Evolutionary conservation across 768 basidiomycete species (phyloP).

Genomic region (Phanerodontia chrysosporium): DNA sequence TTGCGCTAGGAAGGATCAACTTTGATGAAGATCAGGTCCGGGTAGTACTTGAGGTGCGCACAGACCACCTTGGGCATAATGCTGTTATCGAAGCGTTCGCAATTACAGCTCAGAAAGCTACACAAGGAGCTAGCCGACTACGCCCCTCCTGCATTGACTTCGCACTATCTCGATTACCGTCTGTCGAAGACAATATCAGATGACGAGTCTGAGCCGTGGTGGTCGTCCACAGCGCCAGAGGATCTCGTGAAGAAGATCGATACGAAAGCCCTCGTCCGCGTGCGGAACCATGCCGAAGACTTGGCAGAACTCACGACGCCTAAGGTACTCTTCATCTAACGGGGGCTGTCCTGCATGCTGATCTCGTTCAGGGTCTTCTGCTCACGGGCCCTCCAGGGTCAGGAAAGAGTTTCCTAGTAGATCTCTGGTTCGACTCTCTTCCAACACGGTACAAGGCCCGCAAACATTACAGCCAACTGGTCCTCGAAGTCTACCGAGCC

Average conservation of each 20-base stretch:
- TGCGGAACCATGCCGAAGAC: conserved; percentile 46
- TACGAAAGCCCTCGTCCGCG: conserved; percentile 33
- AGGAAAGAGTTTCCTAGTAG: conserved; percentile 51
- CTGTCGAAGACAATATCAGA: conserved; percentile 16
- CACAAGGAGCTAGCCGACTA: conserved; percentile 44
- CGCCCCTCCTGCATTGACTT: conserved; percentile 41
- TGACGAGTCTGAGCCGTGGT: conserved; percentile 28
- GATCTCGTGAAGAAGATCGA: conserved; percentile 20
- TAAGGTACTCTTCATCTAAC: conserved; percentile 33
- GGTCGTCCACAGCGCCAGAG: conserved; percentile 21
- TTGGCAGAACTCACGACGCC: conserved; percentile 47
- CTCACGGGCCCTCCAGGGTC: conserved; percentile 50
- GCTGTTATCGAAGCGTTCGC: neutral
- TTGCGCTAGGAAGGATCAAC: conserved; percentile 41
- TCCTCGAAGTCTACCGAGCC: conserved; percentile 50
- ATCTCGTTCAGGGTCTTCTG: conserved; percentile 39
- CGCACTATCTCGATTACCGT: conserved; percentile 22
- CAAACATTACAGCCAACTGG: conserved; percentile 54
- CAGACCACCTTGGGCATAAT: neutral
- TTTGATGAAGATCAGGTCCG: conserved; percentile 53
- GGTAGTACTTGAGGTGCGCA: conserved; percentile 44
- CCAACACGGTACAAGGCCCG: conserved; percentile 50
- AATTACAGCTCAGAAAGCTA: conserved; percentile 42
- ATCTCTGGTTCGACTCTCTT: conserved; percentile 51
- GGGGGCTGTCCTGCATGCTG: neutral